Evolutionary conservation across 495 filamentous ascomycete species (phyloP).

Genomic region (Tuber borchii): DNA sequence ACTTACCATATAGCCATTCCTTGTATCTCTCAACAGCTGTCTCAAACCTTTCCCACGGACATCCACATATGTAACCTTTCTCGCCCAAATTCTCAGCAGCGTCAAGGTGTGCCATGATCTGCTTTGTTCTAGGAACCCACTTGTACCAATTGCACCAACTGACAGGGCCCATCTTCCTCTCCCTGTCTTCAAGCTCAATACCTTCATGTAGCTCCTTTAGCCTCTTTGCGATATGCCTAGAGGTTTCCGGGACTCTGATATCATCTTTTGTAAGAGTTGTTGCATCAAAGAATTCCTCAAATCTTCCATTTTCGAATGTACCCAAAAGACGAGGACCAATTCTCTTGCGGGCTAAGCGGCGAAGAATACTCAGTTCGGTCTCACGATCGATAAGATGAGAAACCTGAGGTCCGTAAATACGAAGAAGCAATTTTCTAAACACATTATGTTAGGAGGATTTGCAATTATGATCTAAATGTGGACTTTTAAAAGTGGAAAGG

Average conservation of each 20-base stretch:
- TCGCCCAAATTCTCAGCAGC: constrained; percentile 54
- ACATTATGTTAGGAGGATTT: not conserved
- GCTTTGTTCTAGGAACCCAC: constrained; percentile 75
- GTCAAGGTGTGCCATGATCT: constrained; percentile 71
- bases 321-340: constrained; percentile 92
- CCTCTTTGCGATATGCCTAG: constrained; percentile 92
- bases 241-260: constrained; percentile 72
- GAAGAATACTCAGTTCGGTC: constrained; percentile 78
- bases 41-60: constrained; percentile 74
- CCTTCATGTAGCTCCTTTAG: constrained; percentile 96
- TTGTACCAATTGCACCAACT: constrained; percentile 94
- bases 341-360: constrained; percentile 77
- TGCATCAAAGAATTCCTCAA: constrained; percentile 81
- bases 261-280: constrained; percentile 68
- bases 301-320: constrained; percentile 91
- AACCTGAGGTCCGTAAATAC: constrained; percentile 92
- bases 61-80: constrained; percentile 72
- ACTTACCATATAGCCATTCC: constrained; percentile 62
- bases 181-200: constrained; percentile 71
- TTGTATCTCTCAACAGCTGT: constrained; percentile 71
- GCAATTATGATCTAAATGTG: not conserved
- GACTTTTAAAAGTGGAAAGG: not conserved
- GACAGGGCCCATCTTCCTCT: constrained; percentile 69
- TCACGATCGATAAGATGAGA: constrained; percentile 93
- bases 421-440: constrained; percentile 69